A percentile compares a stretch with the other conserved stretches of the same genome.
Evolutionary conservation across 495 filamentous ascomycete species (phyloP).

Genomic region (Amniculicola lignicola): DNA sequence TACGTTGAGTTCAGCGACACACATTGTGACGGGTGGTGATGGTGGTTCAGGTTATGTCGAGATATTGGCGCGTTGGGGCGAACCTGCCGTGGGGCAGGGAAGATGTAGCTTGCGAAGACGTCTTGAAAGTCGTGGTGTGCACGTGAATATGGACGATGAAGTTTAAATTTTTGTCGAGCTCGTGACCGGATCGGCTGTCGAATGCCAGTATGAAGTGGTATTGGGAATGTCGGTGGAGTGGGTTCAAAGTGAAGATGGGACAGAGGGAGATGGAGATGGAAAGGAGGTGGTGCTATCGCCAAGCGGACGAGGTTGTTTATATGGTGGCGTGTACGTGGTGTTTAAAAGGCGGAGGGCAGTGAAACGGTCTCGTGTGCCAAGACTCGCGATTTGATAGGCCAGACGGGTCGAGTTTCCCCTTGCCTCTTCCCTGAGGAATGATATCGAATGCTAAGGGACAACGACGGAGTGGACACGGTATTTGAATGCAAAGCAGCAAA

Average conservation of each 20-base stretch:
- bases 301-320: constrained; percentile 2
- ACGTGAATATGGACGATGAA: neutral
- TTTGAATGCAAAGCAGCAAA: neutral
- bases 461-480: constrained; percentile 1
- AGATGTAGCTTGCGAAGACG: constrained; percentile 2
- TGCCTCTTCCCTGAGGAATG: neutral
- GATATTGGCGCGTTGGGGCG: constrained; percentile 12
- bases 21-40: constrained; percentile 35
- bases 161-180: neutral
- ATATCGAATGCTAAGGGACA: neutral
- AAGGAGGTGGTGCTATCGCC: neutral
- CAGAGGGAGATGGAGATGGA: neutral
- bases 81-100: constrained; percentile 28
- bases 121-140: constrained; percentile 11
- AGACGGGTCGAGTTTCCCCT: neutral
- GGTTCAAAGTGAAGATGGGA: neutral
- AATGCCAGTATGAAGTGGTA: constrained; percentile 12
- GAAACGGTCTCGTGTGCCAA: constrained; percentile 17
- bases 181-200: neutral
- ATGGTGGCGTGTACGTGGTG: constrained; percentile 24
- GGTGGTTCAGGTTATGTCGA: constrained; percentile 23
- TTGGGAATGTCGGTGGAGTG: neutral
- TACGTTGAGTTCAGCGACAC: constrained; percentile 43
- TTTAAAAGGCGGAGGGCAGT: constrained; percentile 2
- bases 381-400: constrained; percentile 9